Evolutionary conservation across 1,284 basidiomycete genomes (phyloP).

Genomic region (Papiliotrema nemorosa): DNA sequence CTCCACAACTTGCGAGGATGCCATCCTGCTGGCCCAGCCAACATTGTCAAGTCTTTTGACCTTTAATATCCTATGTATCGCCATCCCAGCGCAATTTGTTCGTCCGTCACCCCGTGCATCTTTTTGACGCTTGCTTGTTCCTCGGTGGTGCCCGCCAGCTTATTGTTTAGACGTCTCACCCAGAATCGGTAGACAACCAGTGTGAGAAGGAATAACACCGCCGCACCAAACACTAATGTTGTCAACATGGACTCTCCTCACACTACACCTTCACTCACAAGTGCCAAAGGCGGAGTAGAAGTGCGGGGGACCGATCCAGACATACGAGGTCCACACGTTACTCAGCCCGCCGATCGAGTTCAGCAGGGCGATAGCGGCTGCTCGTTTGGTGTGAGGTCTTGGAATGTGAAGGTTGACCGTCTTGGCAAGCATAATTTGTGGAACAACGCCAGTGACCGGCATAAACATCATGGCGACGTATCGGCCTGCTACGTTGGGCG

Average conservation of each 20-base stretch:
- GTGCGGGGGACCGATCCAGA: slow-evolving; percentile 14
- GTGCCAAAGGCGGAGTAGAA: slow-evolving; percentile 23
- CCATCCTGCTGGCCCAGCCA: no score
- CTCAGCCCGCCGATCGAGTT: slow-evolving; percentile 31
- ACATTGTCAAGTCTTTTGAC: no score
- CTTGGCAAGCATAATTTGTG: slow-evolving; percentile 37
- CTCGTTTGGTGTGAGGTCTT: slow-evolving; percentile 30
- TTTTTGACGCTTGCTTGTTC: slow-evolving; percentile 13
- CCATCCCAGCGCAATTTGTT: slow-evolving; percentile 25
- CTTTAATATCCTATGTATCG: slow-evolving; percentile 20
- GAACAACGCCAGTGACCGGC: slow-evolving; percentile 20
- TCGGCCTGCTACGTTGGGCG: slow-evolving; percentile 22
- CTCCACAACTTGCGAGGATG: no score
- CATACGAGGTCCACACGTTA: slow-evolving; percentile 13
- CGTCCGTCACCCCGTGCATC: slow-evolving; percentile 17
- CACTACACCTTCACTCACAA: slow-evolving; percentile 9
- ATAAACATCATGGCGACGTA: slow-evolving; percentile 35
- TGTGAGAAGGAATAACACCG: slow-evolving; percentile 11
- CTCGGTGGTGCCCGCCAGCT: slow-evolving; percentile 11
- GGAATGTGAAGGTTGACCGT: slow-evolving; percentile 32
- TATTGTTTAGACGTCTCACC: slow-evolving; percentile 11
- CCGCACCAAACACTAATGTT: slow-evolving; percentile 1
- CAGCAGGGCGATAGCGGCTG: slow-evolving; percentile 29
- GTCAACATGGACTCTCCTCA: not conserved
- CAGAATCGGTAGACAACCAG: slow-evolving; percentile 17